Evolutionary conservation across 257 asterid genomes (phyloP), one percentile per base, ranked within the genome.

Genomic region (Plectranthus barbatus): DNA sequence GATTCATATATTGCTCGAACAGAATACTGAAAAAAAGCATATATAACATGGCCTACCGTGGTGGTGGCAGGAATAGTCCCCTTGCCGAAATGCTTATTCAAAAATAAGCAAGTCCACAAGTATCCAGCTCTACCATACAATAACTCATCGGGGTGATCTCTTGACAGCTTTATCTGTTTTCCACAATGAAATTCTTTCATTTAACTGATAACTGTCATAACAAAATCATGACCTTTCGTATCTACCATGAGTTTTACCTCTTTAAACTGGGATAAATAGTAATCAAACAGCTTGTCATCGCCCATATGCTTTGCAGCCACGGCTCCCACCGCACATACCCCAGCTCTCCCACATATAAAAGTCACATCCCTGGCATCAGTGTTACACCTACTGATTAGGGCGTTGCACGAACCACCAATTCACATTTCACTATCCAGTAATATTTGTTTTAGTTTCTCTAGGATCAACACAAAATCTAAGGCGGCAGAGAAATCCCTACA

Each of bases 301-400:
- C 77, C 84, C 69, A 64, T 49, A 69, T 74, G 49, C 69, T 79
- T 81, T 12, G 95, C 85, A 61, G 76, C 86, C n/a, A 76, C 91
- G 5, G 95, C 94, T 61, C 94, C 95, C 8, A 87, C 71, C 7
- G 95, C 88, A 73, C 86, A 85, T 34, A 83, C 83, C 37, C 95
- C 94, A 66, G 74, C 81, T 78, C 94, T 79, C 64, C 95, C 95
- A 66, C 87, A 76, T 23, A 87, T 24, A 69, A 84, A 87, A 7
- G 84, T 76, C 63, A 78, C 91, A 56, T 83, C 79, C 87, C 94
- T 84, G 78, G 34, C 21, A 70, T 42, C 52, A 61, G n/a, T 62
- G 15, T 26, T 46, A 66, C 33, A 36, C 20, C 15, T 1, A 23
- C 49, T 14, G 56, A 69, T 19, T 23, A 18, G n/a, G 17, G 6